Evolutionary conservation across 371 early-diverging fungal genomes (phyloP).

Genomic region (Syncephalastrum monosporum): DNA sequence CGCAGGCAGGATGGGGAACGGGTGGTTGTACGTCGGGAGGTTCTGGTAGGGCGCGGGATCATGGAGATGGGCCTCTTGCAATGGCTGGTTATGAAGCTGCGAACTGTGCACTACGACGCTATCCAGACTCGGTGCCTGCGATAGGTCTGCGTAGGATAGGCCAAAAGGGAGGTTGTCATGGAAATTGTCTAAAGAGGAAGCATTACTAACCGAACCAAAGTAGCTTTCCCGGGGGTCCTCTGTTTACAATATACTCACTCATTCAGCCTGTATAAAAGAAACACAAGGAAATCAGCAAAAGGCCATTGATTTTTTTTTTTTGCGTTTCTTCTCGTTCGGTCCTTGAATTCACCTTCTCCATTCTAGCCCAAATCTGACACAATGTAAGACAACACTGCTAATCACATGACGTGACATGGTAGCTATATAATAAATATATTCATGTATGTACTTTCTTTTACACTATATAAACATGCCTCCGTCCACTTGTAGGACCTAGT

Average conservation of each 20-base stretch:
- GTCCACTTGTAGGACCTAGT: no score
- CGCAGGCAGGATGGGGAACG: slow-evolving; percentile 30
- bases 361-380: no score
- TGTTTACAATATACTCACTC: slow-evolving; percentile 20
- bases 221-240: neutral
- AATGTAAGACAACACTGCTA: no score
- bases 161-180: slow-evolving; percentile 29
- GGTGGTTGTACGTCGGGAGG: slow-evolving; percentile 15
- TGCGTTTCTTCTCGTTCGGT: no score
- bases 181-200: slow-evolving; percentile 20
- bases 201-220: slow-evolving; percentile 19
- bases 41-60: slow-evolving; percentile 11
- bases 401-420: no score
- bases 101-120: slow-evolving; percentile 22
- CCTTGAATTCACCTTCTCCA: no score
- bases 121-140: slow-evolving; percentile 23
- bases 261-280: slow-evolving; percentile 9
- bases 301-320: no score
- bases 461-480: no score
- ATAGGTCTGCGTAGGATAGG: slow-evolving; percentile 29
- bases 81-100: slow-evolving; percentile 10
- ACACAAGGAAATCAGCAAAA: no score
- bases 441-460: no score
- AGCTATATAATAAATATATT: no score
- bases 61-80: slow-evolving; percentile 15